These are phyloP conservation scores for Entelexis paramagnoliae DNA, from an alignment of 1,139 yeast species.

Conservation along the genomic window DNA sequence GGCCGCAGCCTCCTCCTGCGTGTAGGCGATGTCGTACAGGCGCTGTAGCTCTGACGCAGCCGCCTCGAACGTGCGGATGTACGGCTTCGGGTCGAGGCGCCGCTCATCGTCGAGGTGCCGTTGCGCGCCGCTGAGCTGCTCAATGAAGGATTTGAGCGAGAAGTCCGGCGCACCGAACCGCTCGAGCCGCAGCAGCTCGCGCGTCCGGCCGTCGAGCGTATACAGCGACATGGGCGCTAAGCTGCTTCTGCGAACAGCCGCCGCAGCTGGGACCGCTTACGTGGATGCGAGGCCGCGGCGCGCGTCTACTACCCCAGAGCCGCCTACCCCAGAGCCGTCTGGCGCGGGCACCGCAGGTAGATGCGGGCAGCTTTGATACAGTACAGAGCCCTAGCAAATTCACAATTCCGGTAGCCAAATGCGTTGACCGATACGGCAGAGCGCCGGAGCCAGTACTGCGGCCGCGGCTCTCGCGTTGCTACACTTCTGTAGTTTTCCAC, in stretches of 20 bases:
- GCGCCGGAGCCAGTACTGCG: too few species aligned
- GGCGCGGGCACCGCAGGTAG: too few species aligned
- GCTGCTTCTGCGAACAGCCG: background rate
- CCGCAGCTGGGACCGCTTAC: background rate
- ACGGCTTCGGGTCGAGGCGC: slow-evolving; percentile 74
- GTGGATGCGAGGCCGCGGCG: too few species aligned
- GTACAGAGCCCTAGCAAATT: too few species aligned
- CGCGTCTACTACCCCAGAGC: too few species aligned
- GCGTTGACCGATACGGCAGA: too few species aligned
- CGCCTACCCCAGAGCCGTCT: too few species aligned
- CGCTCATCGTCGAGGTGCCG: slow-evolving; percentile 20
- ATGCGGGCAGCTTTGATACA: too few species aligned
- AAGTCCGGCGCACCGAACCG: slow-evolving; percentile 59
- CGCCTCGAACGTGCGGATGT: slow-evolving; percentile 84
- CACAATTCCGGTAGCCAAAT: too few species aligned
- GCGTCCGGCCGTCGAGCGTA: slow-evolving; percentile 62
- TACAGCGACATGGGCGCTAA: slow-evolving; percentile 32
- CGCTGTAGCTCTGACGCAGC: slow-evolving; percentile 61
- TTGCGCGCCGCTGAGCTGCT: slow-evolving; percentile 52
- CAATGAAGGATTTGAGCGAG: slow-evolving; percentile 73
- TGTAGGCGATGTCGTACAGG: slow-evolving; percentile 45
- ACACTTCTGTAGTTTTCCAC: too few species aligned
- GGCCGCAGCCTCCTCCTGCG: slow-evolving; percentile 42
- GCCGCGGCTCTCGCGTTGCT: too few species aligned
- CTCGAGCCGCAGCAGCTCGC: slow-evolving; percentile 55